These are phyloP conservation scores for Vanrija humicola DNA, from an alignment of 1,284 basidiomycete species.

Conservation along the genomic window DNA sequence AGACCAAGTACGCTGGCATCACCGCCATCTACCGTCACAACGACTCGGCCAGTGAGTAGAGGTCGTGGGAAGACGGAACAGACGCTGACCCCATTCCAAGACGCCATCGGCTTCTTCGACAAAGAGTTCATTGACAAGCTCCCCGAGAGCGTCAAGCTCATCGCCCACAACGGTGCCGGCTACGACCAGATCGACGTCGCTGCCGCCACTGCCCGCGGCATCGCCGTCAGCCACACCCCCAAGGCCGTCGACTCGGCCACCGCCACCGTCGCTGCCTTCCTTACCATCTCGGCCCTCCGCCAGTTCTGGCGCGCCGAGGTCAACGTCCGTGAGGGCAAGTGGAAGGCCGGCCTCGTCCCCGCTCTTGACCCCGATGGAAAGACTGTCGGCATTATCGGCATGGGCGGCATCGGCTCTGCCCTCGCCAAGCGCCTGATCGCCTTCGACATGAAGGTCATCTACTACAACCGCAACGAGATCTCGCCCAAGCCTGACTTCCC, in stretches of 20 bases:
- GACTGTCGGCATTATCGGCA: constrained; percentile 78
- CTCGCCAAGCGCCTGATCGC: constrained; percentile 44
- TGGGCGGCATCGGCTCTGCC: constrained; percentile 75
- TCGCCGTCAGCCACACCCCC: constrained; percentile 84
- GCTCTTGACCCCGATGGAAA: constrained; percentile 72
- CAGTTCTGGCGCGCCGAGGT: constrained; percentile 71
- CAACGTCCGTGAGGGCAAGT: constrained; percentile 57
- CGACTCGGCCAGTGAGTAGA: constrained; percentile 32
- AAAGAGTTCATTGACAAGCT: constrained; percentile 67
- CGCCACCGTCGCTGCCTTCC: constrained; percentile 80
- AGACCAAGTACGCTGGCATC: constrained; percentile 68
- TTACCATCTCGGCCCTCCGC: constrained; percentile 76
- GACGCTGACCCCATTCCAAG: constrained; percentile 52
- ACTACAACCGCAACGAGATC: constrained; percentile 70
- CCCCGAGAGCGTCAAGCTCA: constrained; percentile 69
- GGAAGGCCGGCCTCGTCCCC: constrained; percentile 57
- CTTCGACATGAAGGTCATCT: constrained; percentile 69
- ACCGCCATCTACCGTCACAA: constrained; percentile 72
- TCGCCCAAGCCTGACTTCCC: constrained; percentile 63
- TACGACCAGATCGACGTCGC: constrained; percentile 79
- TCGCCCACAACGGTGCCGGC: constrained; percentile 88
- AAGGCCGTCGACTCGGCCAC: constrained; percentile 87
- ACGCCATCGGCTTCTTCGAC: constrained; percentile 69
- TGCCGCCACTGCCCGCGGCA: constrained; percentile 69
- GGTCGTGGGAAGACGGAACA: constrained; percentile 45